Percentiles rank a stretch among this genome's conserved stretches.
These are phyloP conservation scores for Leccinum imitatum DNA, from an alignment of 768 basidiomycete species.

Conservation along the genomic window DNA sequence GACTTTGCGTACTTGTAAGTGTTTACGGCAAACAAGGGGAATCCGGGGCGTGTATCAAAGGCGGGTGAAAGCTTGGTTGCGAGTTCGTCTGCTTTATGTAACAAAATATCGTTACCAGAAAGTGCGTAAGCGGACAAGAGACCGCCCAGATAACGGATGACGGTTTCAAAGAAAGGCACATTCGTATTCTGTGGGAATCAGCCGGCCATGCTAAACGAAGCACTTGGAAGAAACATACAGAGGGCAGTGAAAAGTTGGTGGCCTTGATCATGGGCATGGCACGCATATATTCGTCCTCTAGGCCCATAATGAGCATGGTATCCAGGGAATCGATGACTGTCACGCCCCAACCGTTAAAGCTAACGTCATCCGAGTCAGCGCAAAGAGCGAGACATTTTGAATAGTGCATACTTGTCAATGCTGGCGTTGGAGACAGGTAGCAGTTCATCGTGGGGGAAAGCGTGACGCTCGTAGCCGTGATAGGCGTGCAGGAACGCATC, in stretches of 20 bases:
- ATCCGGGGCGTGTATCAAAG: slow-evolving; percentile 67
- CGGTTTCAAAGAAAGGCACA: slow-evolving; percentile 76
- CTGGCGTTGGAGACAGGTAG: slow-evolving; percentile 47
- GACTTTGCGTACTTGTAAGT: slow-evolving; percentile 48
- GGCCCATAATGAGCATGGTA: slow-evolving; percentile 80
- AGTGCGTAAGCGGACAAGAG: slow-evolving; percentile 82
- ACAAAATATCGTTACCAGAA: slow-evolving; percentile 57
- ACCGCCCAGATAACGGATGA: slow-evolving; percentile 89
- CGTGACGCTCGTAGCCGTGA: slow-evolving; percentile 58
- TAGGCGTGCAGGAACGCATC: slow-evolving; percentile 69
- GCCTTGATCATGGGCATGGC: slow-evolving; percentile 55
- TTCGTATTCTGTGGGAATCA: slow-evolving; percentile 28
- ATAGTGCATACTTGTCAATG: slow-evolving; percentile 48
- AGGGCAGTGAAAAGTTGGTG: slow-evolving; percentile 47
- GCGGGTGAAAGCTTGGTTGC: slow-evolving; percentile 68
- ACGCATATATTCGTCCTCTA: slow-evolving; percentile 66
- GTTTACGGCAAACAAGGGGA: slow-evolving; percentile 73
- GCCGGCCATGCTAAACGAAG: not conserved
- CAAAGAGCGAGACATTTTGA: no score
- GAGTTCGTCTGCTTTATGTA: slow-evolving; percentile 75
- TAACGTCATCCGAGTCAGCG: slow-evolving; percentile 26
- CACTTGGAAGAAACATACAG: slow-evolving; percentile 32
- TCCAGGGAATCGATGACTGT: slow-evolving; percentile 82
- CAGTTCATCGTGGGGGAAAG: slow-evolving; percentile 65
- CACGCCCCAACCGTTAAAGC: slow-evolving; percentile 81